Percentiles rank a stretch among this genome's conserved stretches.
These are phyloP conservation scores for Pseudogymnoascus sp. DNA, from an alignment of 2,329 filamentous ascomycete species.

Conservation along the genomic window DNA sequence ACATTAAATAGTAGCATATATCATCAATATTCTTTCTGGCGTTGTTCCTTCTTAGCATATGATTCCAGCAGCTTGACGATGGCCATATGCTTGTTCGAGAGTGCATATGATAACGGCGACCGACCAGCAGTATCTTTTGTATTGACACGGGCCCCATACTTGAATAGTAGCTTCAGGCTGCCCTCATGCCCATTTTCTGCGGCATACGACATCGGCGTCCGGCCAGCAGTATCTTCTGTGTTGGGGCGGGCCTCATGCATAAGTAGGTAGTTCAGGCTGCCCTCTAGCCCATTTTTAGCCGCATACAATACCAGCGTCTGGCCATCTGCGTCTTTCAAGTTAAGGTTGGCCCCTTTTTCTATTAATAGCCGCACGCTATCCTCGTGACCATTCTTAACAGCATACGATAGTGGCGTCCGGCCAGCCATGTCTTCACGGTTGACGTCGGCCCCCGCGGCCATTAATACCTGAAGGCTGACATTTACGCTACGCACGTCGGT, in stretches of 20 bases:
- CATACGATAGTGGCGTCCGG: constrained; percentile 6
- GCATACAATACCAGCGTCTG: neutral
- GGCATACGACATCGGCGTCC: constrained; percentile 9
- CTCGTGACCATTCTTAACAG: neutral
- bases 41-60: too few species aligned
- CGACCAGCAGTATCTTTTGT: neutral
- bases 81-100: neutral
- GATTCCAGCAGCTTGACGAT: too few species aligned
- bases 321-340: neutral
- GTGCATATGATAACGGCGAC: neutral
- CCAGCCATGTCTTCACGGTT: neutral
- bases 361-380: constrained; percentile 9
- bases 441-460: neutral
- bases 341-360: neutral
- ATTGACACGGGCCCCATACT: neutral
- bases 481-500: too few species aligned
- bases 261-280: too few species aligned
- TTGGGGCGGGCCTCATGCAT: neutral
- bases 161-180: constrained; percentile 10
- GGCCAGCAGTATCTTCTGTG: neutral
- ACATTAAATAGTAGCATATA: too few species aligned
- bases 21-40: too few species aligned
- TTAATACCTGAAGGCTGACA: neutral
- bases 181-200: neutral
- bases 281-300: too few species aligned